Percentiles rank a stretch among this genome's conserved stretches.
Evolutionary conservation across 805 yeast species (phyloP).

Genomic region (Candida caryicola): DNA sequence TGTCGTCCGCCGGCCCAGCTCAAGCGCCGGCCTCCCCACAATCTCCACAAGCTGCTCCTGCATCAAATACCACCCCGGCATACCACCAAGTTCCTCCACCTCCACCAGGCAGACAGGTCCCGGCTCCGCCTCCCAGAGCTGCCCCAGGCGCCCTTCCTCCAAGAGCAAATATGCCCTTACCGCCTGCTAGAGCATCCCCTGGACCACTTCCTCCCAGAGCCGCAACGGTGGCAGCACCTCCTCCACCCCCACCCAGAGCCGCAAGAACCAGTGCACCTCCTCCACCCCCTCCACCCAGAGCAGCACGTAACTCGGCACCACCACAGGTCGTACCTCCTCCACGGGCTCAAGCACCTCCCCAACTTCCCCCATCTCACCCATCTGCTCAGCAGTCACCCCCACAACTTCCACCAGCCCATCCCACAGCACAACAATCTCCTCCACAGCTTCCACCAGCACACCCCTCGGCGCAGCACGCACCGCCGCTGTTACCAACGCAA

Average conservation of each 20-base stretch:
- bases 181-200: slow-evolving; percentile 21
- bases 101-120: slow-evolving; percentile 5
- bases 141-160: slow-evolving; percentile 19
- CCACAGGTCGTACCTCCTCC: slow-evolving; percentile 14
- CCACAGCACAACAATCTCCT: slow-evolving; percentile 28
- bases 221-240: slow-evolving; percentile 17
- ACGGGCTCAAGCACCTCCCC: slow-evolving; percentile 12
- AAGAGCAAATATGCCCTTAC: slow-evolving; percentile 13
- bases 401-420: slow-evolving; percentile 19
- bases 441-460: slow-evolving; percentile 35
- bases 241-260: slow-evolving; percentile 33
- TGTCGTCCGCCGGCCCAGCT: slow-evolving; percentile 16
- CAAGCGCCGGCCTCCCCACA: slow-evolving; percentile 5
- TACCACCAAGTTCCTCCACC: slow-evolving; percentile 17
- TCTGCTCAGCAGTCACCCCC: slow-evolving; percentile 16
- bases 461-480: slow-evolving; percentile 18
- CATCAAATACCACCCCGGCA: no score
- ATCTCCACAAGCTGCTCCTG: slow-evolving; percentile 11
- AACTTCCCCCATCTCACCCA: no score
- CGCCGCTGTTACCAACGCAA: slow-evolving; percentile 17
- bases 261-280: slow-evolving; percentile 16
- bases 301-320: slow-evolving; percentile 14
- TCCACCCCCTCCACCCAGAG: slow-evolving; percentile 14
- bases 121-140: slow-evolving; percentile 15
- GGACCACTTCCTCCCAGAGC: slow-evolving; percentile 35